Evolutionary conservation across 1,284 basidiomycete species (phyloP).

Genomic region (Austropuccinia psidii): DNA sequence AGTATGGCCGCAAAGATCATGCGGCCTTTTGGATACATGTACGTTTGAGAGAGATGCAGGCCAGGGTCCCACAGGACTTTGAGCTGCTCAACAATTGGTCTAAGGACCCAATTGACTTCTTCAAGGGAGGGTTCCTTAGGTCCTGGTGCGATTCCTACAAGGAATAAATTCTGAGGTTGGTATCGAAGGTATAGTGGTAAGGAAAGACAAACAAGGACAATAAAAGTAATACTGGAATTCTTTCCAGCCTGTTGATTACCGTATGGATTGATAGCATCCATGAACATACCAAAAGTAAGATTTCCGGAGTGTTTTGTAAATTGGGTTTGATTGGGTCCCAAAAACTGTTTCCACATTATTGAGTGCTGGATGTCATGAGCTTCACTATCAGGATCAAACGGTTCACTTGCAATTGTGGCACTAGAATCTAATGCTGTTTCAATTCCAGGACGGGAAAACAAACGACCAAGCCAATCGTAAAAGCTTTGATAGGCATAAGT

Average conservation of each 20-base stretch:
- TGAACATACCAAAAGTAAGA: constrained; percentile 22
- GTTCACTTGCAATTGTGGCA: not conserved
- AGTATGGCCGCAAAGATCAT: constrained; percentile 41
- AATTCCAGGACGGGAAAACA: constrained; percentile 5
- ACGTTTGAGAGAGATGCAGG: not conserved
- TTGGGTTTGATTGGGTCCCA: constrained; percentile 3
- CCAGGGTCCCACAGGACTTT: not conserved
- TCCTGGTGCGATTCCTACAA: constrained; percentile 48
- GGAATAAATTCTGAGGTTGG: constrained; percentile 48
- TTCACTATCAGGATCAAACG: not conserved
- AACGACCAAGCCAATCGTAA: constrained; percentile 6
- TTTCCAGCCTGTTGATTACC: not conserved
- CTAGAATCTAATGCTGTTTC: not conserved
- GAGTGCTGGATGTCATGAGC: constrained; percentile 20
- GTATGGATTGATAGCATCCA: constrained; percentile 23
- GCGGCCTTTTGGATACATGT: constrained; percentile 41
- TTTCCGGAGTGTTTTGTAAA: not conserved
- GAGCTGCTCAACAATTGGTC: constrained; percentile 45
- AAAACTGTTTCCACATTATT: constrained; percentile 15
- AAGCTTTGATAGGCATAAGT: constrained; percentile 6
- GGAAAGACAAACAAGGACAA: constrained; percentile 11
- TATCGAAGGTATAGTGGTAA: constrained; percentile 46
- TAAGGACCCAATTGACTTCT: constrained; percentile 46
- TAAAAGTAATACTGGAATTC: constrained; percentile 13
- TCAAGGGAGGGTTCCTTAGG: constrained; percentile 39